Evolutionary conservation across 1,284 basidiomycete genomes (phyloP).

Genomic region (Neolentinus lepideus): DNA sequence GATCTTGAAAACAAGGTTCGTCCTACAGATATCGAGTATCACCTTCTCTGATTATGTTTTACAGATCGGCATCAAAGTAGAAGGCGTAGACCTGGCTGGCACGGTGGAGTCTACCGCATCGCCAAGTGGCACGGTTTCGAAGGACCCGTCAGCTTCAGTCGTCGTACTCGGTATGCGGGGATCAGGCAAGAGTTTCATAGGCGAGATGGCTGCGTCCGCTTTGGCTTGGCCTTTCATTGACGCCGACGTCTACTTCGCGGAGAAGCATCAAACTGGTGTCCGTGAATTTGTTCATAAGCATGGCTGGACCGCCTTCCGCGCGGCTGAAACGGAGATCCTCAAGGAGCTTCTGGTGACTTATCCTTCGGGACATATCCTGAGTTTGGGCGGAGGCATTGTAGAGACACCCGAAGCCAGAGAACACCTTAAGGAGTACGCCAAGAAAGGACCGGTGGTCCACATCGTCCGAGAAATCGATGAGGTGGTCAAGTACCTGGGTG

Average conservation of each 20-base stretch:
- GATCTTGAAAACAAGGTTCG: constrained; percentile 88
- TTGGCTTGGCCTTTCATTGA: constrained; percentile 82
- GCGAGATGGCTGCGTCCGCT: constrained; percentile 67
- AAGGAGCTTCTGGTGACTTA: constrained; percentile 53
- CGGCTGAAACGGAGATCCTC: constrained; percentile 51
- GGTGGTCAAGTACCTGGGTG: constrained; percentile 72
- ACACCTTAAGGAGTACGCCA: constrained; percentile 63
- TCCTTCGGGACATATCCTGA: constrained; percentile 67
- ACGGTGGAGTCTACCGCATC: constrained; percentile 32
- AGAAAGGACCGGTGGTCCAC: constrained; percentile 63
- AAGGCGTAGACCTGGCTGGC: constrained; percentile 72
- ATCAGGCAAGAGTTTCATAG: constrained; percentile 91
- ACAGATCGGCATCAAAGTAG: constrained; percentile 85
- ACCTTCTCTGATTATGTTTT: constrained; percentile 7
- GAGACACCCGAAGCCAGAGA: constrained; percentile 76
- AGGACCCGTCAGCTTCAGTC: constrained; percentile 55
- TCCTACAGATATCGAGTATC: constrained; percentile 1
- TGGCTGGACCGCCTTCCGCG: constrained; percentile 77
- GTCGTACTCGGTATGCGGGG: constrained; percentile 96
- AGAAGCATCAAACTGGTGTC: constrained; percentile 56
- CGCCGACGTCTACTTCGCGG: constrained; percentile 79
- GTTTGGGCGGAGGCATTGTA: constrained; percentile 94
- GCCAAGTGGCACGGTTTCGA: constrained; percentile 29
- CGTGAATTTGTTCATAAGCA: constrained; percentile 73
- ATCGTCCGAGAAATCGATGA: constrained; percentile 65